Conservation (phyloP, 225 moss, liverwort and hornwort species). For the Polytrichum formosum region DNA sequence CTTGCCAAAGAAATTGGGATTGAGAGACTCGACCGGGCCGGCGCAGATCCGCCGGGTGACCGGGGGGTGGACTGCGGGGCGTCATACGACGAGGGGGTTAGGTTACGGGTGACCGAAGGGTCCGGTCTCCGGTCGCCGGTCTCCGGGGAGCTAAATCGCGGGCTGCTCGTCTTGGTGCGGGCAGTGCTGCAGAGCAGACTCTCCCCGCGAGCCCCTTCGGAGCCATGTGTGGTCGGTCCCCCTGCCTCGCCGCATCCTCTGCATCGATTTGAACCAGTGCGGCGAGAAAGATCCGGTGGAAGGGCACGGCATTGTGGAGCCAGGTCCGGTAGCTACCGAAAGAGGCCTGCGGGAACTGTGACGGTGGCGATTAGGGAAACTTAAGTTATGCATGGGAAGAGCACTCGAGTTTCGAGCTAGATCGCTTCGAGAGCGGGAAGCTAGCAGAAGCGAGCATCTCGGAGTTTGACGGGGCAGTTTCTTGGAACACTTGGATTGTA, state of each 20-base stretch:
- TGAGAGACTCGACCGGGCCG: too few relatives aligned
- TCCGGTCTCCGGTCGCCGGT: too few relatives aligned
- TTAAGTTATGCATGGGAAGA: not conserved
- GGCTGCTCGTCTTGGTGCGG: too few relatives aligned
- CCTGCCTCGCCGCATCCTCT: not conserved
- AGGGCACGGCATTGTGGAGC: not conserved
- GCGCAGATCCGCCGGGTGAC: too few relatives aligned
- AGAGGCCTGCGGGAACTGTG: not conserved
- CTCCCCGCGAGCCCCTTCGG: too few relatives aligned
- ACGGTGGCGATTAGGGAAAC: not conserved
- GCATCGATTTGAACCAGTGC: constrained; percentile 1
- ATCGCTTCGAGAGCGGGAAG: not conserved
- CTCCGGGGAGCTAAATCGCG: too few relatives aligned
- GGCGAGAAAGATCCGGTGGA: not conserved
- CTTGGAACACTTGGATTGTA: not conserved
- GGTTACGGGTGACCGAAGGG: too few relatives aligned
- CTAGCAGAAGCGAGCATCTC: not conserved
- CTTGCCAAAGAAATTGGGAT: too few relatives aligned
- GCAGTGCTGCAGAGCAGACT: too few relatives aligned
- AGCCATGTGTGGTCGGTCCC: not conserved
- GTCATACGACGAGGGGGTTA: too few relatives aligned
- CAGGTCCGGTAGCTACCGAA: not conserved
- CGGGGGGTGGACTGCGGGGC: too few relatives aligned
- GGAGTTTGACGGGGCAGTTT: not conserved
- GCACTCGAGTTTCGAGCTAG: not conserved